phyloP scores from a whole-genome alignment of 805 yeast species.

The Candida wancherniae region DNA sequence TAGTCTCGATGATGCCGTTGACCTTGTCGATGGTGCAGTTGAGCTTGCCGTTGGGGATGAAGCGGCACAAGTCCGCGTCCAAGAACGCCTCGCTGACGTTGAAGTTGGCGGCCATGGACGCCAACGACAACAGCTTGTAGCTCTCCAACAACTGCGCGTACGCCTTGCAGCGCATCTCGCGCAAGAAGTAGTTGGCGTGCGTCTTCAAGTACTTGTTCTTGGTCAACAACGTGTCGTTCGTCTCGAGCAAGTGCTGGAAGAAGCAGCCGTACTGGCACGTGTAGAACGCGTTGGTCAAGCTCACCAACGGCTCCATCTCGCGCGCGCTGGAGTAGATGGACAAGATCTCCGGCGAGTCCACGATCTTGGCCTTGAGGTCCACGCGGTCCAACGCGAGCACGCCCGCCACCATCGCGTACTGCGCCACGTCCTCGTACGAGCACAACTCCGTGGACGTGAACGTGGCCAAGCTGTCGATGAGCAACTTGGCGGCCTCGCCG shows the following conservation, averaged over 20 bases:
- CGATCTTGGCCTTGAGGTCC: conserved; percentile 74
- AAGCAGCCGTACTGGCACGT: conserved; percentile 81
- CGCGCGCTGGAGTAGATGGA: conserved; percentile 70
- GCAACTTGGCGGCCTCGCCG: conserved; percentile 73
- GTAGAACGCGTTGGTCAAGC: conserved; percentile 81
- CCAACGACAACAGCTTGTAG: conserved; percentile 82
- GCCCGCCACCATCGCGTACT: conserved; percentile 85
- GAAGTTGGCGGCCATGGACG: conserved; percentile 91
- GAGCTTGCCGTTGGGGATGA: conserved; percentile 88
- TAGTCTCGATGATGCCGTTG: conserved; percentile 91
- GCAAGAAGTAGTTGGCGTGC: conserved; percentile 78
- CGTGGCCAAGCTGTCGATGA: conserved; percentile 90
- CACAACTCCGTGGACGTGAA: conserved; percentile 91
- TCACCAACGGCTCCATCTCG: conserved; percentile 71
- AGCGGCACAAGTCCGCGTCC: conserved; percentile 81
- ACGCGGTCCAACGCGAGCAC: conserved; percentile 76
- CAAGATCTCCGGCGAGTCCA: conserved; percentile 91
- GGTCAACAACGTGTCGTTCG: conserved; percentile 66
- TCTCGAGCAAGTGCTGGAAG: conserved; percentile 70
- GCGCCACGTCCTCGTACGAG: conserved; percentile 84
- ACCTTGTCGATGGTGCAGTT: conserved; percentile 96
- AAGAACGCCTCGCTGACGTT: conserved; percentile 84
- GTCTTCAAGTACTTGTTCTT: conserved; percentile 60
- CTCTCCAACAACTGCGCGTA: conserved; percentile 92
- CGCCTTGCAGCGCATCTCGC: conserved; percentile 93